These are phyloP conservation scores for Stromatinia cepivora DNA, from an alignment of 2,329 filamentous ascomycete species.

Conservation along the genomic window DNA sequence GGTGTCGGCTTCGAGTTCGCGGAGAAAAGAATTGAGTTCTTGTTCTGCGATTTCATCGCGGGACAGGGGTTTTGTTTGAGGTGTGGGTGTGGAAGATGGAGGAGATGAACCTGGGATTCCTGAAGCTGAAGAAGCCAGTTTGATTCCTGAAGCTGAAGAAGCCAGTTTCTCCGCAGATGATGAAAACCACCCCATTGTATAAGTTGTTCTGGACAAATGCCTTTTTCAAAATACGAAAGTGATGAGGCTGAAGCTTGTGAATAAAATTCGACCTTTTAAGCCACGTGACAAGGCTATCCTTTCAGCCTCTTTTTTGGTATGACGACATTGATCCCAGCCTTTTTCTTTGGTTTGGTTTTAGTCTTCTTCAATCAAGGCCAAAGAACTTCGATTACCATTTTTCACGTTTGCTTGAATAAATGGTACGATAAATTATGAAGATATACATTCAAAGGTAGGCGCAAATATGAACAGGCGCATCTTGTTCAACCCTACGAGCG, in stretches of 20 bases:
- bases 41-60: conserved; percentile 40
- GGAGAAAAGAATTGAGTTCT: conserved; percentile 41
- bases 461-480: conserved; percentile 37
- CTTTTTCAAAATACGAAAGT: conserved; percentile 18
- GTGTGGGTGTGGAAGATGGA: conserved; percentile 27
- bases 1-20: conserved; percentile 39
- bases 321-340: no score
- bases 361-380: not conserved
- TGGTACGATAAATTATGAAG: conserved; percentile 9
- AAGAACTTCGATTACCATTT: not conserved
- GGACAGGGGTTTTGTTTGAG: conserved; percentile 28
- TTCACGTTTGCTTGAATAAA: not conserved
- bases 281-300: conserved; percentile 21
- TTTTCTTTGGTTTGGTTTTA: conserved; percentile 3
- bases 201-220: conserved; percentile 20
- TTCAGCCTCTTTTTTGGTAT: not conserved
- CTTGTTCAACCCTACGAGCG: conserved; percentile 42
- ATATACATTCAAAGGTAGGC: conserved; percentile 4
- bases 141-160: not conserved
- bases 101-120: conserved; percentile 23
- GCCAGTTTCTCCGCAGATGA: conserved; percentile 39
- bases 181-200: conserved; percentile 64
- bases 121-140: not conserved
- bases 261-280: not conserved
- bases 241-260: conserved; percentile 24